Conservation (phyloP, 331 rosid species). For the Malus hybrid region DNA sequence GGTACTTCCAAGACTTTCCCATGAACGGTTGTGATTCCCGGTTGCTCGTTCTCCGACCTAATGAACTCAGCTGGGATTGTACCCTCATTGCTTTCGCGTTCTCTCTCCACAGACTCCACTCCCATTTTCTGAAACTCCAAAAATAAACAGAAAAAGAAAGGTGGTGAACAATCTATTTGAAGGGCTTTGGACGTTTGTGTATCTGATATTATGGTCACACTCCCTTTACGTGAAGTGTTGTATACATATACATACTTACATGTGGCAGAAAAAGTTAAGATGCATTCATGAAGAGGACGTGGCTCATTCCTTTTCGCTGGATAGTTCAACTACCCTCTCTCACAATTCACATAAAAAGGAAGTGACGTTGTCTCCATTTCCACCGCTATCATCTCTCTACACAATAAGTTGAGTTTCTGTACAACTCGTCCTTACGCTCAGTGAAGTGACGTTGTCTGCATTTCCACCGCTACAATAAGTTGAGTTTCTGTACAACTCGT, state of each 20-base stretch:
- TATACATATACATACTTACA: background rate
- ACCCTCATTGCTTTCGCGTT: background rate
- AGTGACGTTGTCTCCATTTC: no score
- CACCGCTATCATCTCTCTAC: no score
- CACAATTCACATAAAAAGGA: no score
- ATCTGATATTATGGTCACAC: background rate
- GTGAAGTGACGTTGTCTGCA: no score
- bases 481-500: no score
- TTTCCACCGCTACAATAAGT: no score
- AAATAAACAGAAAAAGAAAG: background rate
- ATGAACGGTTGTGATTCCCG: conserved; percentile 52
- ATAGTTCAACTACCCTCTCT: background rate
- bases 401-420: no score
- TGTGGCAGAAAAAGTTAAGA: background rate
- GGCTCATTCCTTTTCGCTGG: background rate
- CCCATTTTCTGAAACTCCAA: conserved; percentile 2
- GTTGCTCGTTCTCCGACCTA: conserved; percentile 50
- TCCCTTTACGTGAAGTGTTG: background rate
- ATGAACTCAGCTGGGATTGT: conserved; percentile 42
- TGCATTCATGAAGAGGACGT: background rate
- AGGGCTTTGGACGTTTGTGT: background rate
- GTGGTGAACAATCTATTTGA: no score
- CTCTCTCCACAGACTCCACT: background rate
- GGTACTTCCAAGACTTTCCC: conserved; percentile 41
- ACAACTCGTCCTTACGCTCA: no score